Percentiles rank a stretch among this genome's conserved stretches.
These are phyloP conservation scores for Fomitopsis serialis DNA, from an alignment of 768 basidiomycete genomes.

Conservation along the genomic window DNA sequence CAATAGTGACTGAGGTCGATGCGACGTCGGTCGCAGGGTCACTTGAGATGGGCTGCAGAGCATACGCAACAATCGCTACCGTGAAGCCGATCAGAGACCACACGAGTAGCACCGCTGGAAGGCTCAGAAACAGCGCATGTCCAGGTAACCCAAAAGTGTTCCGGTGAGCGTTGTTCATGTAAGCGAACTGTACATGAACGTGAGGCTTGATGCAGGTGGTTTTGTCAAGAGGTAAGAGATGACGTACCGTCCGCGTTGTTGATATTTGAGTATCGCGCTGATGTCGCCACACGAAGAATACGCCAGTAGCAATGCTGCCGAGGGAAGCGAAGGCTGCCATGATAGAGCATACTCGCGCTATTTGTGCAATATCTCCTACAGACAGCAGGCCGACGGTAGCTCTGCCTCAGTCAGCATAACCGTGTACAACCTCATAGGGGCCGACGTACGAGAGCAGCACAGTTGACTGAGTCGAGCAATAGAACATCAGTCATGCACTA, in stretches of 20 bases:
- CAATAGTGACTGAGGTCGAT: conserved; percentile 38
- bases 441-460: conserved; percentile 45
- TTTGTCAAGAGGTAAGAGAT: not conserved
- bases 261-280: conserved; percentile 40
- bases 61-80: conserved; percentile 39
- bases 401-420: conserved; percentile 19
- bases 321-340: conserved; percentile 45
- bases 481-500: not conserved
- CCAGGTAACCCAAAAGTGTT: conserved; percentile 41
- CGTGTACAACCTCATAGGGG: not conserved
- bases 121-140: conserved; percentile 44
- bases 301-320: conserved; percentile 51
- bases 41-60: conserved; percentile 30
- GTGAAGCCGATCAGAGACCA: conserved; percentile 50
- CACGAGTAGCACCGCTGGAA: conserved; percentile 49
- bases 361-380: conserved; percentile 33
- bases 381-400: conserved; percentile 47
- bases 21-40: conserved; percentile 18
- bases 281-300: conserved; percentile 53
- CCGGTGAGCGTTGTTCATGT: conserved; percentile 47
- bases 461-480: conserved; percentile 33
- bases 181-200: conserved; percentile 39
- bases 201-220: not conserved
- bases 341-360: conserved; percentile 28
- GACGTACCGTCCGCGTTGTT: conserved; percentile 25